phyloP scores from a whole-genome alignment of 2,329 filamentous ascomycete species.

The Calonectria ilicicola region DNA sequence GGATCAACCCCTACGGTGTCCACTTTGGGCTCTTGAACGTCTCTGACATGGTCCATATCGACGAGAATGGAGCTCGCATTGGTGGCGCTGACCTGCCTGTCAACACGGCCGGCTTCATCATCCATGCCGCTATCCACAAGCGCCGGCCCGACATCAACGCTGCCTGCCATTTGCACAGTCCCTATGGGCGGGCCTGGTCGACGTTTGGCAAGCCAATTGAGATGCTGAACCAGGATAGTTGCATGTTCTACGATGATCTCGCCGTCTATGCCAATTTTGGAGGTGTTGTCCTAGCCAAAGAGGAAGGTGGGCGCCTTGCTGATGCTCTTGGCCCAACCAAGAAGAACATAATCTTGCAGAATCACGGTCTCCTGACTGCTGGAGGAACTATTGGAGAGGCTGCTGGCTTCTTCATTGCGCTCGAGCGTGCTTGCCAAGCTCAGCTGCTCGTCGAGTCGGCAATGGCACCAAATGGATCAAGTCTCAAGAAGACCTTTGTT shows the following conservation, averaged over 20 bases:
- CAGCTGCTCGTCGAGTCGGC: slow-evolving; percentile 77
- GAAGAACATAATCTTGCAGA: slow-evolving; percentile 73
- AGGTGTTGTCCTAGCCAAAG: slow-evolving; percentile 64
- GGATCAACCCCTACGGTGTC: slow-evolving; percentile 69
- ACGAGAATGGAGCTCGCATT: slow-evolving; percentile 68
- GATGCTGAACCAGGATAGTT: slow-evolving; percentile 76
- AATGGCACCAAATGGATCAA: slow-evolving; percentile 37
- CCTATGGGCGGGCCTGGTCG: slow-evolving; percentile 74
- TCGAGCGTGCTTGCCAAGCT: slow-evolving; percentile 76
- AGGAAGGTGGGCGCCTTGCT: slow-evolving; percentile 74
- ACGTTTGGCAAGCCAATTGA: slow-evolving; percentile 72
- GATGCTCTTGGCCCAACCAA: slow-evolving; percentile 67
- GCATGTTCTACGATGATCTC: slow-evolving; percentile 72
- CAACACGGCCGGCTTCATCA: slow-evolving; percentile 77
- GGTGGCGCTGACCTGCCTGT: slow-evolving; percentile 70
- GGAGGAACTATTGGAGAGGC: slow-evolving; percentile 79
- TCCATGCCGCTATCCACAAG: slow-evolving; percentile 75
- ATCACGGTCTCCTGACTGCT: slow-evolving; percentile 77
- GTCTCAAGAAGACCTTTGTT: slow-evolving; percentile 50
- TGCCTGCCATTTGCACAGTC: slow-evolving; percentile 74
- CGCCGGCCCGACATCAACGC: slow-evolving; percentile 73
- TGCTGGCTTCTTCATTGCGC: slow-evolving; percentile 73
- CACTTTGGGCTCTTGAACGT: slow-evolving; percentile 76
- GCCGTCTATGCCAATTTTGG: slow-evolving; percentile 70
- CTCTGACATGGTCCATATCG: slow-evolving; percentile 75